Conservation (phyloP, 1,284 basidiomycete genomes). For the Ustilago shanxiensis region DNA sequence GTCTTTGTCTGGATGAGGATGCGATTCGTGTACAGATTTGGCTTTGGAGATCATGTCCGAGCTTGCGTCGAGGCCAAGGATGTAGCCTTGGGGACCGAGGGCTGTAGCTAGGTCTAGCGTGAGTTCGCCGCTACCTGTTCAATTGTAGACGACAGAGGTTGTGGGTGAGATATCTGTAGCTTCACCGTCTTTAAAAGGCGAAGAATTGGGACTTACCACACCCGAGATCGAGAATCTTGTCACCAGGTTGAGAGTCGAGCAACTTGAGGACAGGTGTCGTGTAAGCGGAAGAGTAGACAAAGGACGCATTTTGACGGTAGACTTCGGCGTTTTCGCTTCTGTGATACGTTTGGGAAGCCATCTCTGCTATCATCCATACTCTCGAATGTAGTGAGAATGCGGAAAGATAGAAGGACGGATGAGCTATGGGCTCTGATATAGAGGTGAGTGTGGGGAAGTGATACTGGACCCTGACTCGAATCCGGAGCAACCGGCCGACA, state of each 20-base stretch:
- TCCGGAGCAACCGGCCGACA: conserved; percentile 11
- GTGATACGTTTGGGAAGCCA: conserved; percentile 17
- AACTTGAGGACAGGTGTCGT: conserved; percentile 39
- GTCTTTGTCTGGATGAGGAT: background rate
- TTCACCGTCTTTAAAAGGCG: background rate
- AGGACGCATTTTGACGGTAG: conserved; percentile 51
- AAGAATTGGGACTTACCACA: conserved; percentile 33
- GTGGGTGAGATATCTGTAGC: background rate
- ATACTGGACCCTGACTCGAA: conserved; percentile 20
- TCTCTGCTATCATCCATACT: background rate
- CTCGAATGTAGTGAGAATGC: background rate
- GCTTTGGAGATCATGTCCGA: conserved; percentile 48
- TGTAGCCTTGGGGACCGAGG: conserved; percentile 18
- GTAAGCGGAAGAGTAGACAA: conserved; percentile 51
- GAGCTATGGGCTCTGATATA: background rate
- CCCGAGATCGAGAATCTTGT: conserved; percentile 46
- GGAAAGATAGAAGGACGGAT: background rate
- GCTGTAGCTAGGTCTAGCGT: conserved; percentile 26
- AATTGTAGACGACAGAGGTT: background rate
- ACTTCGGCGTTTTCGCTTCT: conserved; percentile 43
- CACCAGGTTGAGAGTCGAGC: conserved; percentile 46
- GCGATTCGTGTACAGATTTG: background rate
- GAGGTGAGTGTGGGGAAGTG: conserved; percentile 19
- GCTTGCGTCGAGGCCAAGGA: conserved; percentile 37
- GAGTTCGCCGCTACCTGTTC: conserved; percentile 43